Evolutionary conservation across 164 flowering plant species (phyloP).

Genomic region (Berberis thunbergii): DNA sequence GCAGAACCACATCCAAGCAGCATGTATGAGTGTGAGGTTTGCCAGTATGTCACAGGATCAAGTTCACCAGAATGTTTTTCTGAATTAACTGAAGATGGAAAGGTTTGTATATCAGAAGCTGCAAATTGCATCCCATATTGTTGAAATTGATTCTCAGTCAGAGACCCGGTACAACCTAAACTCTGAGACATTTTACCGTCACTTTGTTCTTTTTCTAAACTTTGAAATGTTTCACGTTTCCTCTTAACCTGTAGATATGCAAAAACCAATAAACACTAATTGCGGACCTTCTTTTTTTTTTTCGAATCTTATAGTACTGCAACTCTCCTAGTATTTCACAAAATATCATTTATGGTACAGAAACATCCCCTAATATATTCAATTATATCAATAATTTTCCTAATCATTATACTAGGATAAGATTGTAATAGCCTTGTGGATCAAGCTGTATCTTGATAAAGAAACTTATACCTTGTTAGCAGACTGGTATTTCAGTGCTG

Average conservation of each 20-base stretch:
- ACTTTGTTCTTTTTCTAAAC: constrained; percentile 17
- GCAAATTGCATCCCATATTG: constrained; percentile 33
- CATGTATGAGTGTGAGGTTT: constrained; percentile 24
- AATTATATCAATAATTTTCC: no score
- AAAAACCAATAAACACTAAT: no score
- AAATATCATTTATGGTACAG: no score
- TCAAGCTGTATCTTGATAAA: constrained; percentile 1
- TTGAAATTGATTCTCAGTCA: constrained; percentile 20
- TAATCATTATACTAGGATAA: not conserved
- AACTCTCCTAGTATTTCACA: no score
- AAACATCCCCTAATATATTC: no score
- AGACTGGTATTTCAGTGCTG: constrained; percentile 7
- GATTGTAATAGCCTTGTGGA: not conserved
- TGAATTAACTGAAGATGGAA: constrained; percentile 30
- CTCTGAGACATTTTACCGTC: constrained; percentile 23
- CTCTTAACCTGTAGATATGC: not conserved
- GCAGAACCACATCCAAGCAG: constrained; percentile 24
- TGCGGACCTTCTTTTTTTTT: no score
- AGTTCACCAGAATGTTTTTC: constrained; percentile 27
- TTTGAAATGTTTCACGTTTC: constrained; percentile 4
- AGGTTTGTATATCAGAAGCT: constrained; percentile 21
- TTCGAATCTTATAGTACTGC: no score
- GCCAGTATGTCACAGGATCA: constrained; percentile 26
- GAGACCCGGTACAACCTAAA: constrained; percentile 28
- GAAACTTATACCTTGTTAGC: constrained; percentile 17